Percentiles rank a stretch among this genome's conserved stretches.
Evolutionary conservation across 1,284 basidiomycete genomes (phyloP).

Genomic region (Anthracocystis panici-leucophaei): DNA sequence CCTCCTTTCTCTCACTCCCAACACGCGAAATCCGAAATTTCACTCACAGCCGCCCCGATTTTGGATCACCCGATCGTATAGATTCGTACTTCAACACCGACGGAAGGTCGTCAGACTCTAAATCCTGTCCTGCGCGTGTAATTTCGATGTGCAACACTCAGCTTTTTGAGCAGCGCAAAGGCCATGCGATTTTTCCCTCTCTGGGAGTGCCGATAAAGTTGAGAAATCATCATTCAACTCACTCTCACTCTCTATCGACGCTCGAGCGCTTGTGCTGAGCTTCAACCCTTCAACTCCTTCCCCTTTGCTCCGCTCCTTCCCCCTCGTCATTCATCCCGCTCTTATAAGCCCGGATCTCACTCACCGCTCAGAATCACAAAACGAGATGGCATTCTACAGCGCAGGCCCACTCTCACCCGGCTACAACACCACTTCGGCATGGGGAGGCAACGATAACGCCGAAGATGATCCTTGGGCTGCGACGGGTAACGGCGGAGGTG

Average conservation of each 20-base stretch:
- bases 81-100: neutral
- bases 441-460: constrained; percentile 49
- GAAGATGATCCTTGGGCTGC: constrained; percentile 55
- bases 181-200: neutral
- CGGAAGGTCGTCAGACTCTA: no score
- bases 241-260: neutral
- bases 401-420: constrained; percentile 49
- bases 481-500: constrained; percentile 12
- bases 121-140: no score
- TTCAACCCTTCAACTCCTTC: neutral
- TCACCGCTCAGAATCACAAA: neutral
- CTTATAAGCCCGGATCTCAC: neutral
- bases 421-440: constrained; percentile 49
- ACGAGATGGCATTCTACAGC: constrained; percentile 48
- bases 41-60: neutral
- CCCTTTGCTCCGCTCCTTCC: neutral
- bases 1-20: neutral
- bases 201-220: constrained; percentile 1
- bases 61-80: neutral
- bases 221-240: neutral
- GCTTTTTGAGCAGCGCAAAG: neutral
- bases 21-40: constrained; percentile 35
- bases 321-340: neutral
- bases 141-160: neutral
- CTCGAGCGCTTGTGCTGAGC: constrained; percentile 10